Conservation (phyloP, 2,329 filamentous ascomycete genomes). For the Knoxdaviesia proteae region DNA sequence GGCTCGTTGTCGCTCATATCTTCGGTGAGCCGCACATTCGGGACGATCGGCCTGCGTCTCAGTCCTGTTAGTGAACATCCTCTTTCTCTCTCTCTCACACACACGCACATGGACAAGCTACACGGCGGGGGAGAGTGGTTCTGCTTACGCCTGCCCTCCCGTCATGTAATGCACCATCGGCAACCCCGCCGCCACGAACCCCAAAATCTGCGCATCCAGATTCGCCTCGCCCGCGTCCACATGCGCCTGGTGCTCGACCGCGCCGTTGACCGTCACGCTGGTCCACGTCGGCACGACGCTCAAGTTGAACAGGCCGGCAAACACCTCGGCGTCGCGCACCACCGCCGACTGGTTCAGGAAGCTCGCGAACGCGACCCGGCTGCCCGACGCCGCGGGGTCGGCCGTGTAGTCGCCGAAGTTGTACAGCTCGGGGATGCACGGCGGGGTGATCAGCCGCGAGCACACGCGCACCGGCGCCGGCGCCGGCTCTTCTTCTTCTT, state of each 20-base stretch:
- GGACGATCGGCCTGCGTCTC: conserved; percentile 10
- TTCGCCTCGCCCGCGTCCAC: conserved; percentile 7
- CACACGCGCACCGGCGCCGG: conserved; percentile 6
- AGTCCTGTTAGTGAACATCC: conserved; percentile 10
- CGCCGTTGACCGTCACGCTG: conserved; percentile 17
- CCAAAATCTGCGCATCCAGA: conserved; percentile 10
- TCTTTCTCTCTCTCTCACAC: not conserved
- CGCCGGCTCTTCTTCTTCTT: not conserved
- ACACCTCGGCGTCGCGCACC: conserved; percentile 20
- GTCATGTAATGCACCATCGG: conserved; percentile 10
- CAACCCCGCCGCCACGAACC: conserved; percentile 5
- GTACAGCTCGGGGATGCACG: conserved; percentile 26
- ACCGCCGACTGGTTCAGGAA: conserved; percentile 29
- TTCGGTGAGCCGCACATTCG: conserved; percentile 7
- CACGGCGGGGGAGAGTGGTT: not conserved
- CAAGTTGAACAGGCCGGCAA: conserved; percentile 16
- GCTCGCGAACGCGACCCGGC: conserved; percentile 25
- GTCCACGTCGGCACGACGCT: conserved; percentile 14
- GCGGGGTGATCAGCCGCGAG: conserved; percentile 18
- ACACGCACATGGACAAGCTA: no score
- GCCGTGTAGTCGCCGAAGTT: conserved; percentile 24
- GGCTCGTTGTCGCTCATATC: conserved; percentile 39
- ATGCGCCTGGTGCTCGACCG: conserved; percentile 16
- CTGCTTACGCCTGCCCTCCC: conserved; percentile 6
- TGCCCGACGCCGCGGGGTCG: conserved; percentile 18